Base-by-base conservation (phyloP, 768 basidiomycete genomes). In the Coprinopsis strossmayeri region DNA sequence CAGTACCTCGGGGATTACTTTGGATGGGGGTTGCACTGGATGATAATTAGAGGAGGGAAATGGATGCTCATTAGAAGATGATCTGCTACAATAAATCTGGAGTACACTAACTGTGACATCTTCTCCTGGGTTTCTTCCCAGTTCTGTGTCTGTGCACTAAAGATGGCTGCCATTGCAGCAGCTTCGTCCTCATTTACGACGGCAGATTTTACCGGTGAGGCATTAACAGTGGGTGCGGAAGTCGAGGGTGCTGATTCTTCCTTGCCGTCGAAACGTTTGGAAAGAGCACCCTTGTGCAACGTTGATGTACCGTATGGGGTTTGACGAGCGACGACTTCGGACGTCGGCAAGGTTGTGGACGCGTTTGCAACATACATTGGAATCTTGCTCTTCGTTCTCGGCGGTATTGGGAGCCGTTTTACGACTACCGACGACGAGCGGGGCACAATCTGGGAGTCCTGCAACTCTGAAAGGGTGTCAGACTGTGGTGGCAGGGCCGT, bases 81-180 rank as follows among this genome's bases (percentile, higher is more conserved):
- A 56, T 69, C 77, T 84, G 85, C 81, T 82, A 84, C 77, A 64
- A 78, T 68, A 77, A 72, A 70, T 75, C 70, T 72, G 76, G 75
- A 74, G 71, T 70, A 81, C 73, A 93, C 94, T 75, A 76, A 99
- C 96, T 91, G 85, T 64, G 93, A 87, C 94, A 99, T 97, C 78
- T 95, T 92, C 77, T 97, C 93, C 72, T 97, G 92, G 62, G 93
- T 87, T 78, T 94, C 89, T 73, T 96, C 88, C 96, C 95, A 99
- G 68, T 93, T 90, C 55, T 89, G 84, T 34, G 84, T 83, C 68
- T 92, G 89, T 52, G 88, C 88, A 66, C 90, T 86, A 66, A 98
- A 94, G 90, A 99, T 96, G 57, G 94, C 94, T n/a, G 86, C 87
- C 76, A 99, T 89, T 28, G 91, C 87, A n/a, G 87, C 89, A 25